Percentiles rank a stretch among this genome's conserved stretches.
Evolutionary conservation across 2,329 filamentous ascomycete genomes (phyloP).

Genomic region (Colletotrichum gloeosporioides): DNA sequence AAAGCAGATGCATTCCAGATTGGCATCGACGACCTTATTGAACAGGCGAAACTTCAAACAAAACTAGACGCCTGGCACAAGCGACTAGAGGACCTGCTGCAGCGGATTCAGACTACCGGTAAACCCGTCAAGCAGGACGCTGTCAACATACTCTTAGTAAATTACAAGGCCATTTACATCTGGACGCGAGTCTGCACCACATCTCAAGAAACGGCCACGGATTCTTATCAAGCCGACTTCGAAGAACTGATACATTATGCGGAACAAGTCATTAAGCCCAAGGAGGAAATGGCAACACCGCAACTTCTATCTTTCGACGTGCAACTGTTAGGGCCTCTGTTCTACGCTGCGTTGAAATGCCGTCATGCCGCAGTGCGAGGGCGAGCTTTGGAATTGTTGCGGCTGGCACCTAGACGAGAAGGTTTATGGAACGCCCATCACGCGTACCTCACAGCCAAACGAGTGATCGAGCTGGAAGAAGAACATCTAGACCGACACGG

Average conservation of each 20-base stretch:
- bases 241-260: background rate
- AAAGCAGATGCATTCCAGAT: background rate
- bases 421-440: background rate
- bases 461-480: background rate
- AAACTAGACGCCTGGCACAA: background rate
- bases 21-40: accelerated
- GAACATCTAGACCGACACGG: background rate
- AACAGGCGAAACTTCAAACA: background rate
- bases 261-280: background rate
- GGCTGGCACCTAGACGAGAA: background rate
- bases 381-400: background rate
- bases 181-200: background rate
- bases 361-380: background rate
- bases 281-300: accelerated
- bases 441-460: background rate
- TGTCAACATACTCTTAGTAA: background rate
- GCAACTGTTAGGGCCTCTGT: background rate
- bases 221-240: background rate
- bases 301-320: background rate
- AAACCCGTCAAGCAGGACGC: background rate
- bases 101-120: accelerated
- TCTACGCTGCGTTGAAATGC: background rate
- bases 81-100: background rate
- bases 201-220: background rate
- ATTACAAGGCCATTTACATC: background rate